Evolutionary conservation across 108 stramenopile genomes (phyloP).

Genomic region (Aurantiochytrium sp.): DNA sequence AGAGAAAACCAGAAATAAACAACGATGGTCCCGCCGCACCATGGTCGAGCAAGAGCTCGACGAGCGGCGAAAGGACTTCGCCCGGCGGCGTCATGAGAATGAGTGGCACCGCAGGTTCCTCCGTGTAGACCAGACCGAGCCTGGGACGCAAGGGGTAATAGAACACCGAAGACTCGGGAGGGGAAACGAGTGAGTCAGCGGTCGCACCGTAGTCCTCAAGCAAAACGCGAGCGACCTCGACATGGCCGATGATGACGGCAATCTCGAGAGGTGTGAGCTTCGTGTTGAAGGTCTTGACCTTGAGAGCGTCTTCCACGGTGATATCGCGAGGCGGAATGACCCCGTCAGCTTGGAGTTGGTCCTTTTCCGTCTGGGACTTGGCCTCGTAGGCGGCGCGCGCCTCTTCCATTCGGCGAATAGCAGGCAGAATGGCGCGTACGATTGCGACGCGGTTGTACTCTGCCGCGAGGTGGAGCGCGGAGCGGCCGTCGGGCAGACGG

Average conservation of each 20-base stretch:
- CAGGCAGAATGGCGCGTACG: background rate
- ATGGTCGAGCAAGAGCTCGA: background rate
- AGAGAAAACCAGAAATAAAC: background rate
- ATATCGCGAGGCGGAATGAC: background rate
- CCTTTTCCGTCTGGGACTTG: background rate
- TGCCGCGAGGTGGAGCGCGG: background rate
- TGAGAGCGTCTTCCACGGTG: background rate
- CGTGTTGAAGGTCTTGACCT: background rate
- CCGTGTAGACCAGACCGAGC: background rate
- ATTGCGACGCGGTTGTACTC: background rate
- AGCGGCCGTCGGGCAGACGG: slow-evolving; percentile 11
- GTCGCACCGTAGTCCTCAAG: background rate
- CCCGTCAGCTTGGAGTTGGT: background rate
- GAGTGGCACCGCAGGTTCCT: background rate
- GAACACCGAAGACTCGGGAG: background rate
- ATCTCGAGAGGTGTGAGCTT: background rate
- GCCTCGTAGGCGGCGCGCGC: background rate
- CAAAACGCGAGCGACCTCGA: background rate
- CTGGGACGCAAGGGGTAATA: too few relatives aligned
- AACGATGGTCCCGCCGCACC: background rate
- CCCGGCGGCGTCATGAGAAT: background rate
- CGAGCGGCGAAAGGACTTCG: background rate
- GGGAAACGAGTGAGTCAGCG: background rate
- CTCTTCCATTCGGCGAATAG: background rate
- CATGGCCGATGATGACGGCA: background rate